These are phyloP conservation scores for Corylus americana DNA, from an alignment of 306 rosid genomes.

Conservation along the genomic window DNA sequence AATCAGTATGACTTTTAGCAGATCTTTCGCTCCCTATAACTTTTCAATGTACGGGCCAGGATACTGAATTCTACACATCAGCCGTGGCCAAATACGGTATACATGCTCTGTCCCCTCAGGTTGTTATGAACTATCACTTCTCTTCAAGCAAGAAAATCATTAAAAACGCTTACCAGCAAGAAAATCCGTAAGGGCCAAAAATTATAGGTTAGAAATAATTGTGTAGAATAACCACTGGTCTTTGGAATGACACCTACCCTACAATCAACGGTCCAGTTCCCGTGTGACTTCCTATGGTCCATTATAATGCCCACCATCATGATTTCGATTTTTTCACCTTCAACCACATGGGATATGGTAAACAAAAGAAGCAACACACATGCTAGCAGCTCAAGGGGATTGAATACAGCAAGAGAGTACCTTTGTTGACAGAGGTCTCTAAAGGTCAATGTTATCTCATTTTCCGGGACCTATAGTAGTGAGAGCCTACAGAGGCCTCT, in stretches of 20 bases:
- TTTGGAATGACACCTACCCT: neutral
- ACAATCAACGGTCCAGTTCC: neutral
- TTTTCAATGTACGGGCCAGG: neutral
- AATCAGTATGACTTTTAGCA: neutral
- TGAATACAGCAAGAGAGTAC: no score
- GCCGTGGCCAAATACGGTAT: neutral
- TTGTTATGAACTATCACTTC: neutral
- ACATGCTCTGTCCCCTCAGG: neutral
- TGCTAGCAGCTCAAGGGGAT: no score
- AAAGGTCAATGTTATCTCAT: no score
- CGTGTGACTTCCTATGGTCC: neutral
- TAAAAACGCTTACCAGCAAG: neutral
- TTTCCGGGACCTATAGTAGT: no score
- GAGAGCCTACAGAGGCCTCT: no score
- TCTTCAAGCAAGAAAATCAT: neutral
- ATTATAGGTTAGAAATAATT: neutral
- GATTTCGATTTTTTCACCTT: neutral
- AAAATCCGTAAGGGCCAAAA: neutral
- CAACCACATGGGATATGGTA: no score
- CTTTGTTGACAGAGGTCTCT: no score
- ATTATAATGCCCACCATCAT: neutral
- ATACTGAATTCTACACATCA: neutral
- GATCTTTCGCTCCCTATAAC: neutral
- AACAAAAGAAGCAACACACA: no score
- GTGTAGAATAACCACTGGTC: neutral